phyloP scores from a whole-genome alignment of 2,329 filamentous ascomycete genomes.

The Alternaria sp. region DNA sequence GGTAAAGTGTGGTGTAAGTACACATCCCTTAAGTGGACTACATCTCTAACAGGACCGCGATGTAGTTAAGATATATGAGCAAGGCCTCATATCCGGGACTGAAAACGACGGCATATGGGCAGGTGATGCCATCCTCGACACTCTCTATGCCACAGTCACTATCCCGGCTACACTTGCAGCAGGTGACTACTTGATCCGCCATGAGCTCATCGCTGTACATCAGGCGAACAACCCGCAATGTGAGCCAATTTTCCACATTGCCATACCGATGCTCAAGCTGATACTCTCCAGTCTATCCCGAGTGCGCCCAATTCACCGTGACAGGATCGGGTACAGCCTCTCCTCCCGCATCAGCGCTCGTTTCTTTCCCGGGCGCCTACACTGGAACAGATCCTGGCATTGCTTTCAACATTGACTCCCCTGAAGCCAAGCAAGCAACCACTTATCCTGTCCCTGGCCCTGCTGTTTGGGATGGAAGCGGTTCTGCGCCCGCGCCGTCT shows the following conservation, averaged over 20 bases:
- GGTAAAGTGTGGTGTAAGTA: constrained; percentile 55
- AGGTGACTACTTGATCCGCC: constrained; percentile 64
- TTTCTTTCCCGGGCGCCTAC: constrained; percentile 52
- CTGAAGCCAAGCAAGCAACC: constrained; percentile 33
- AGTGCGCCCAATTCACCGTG: constrained; percentile 62
- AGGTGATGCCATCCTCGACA: constrained; percentile 55
- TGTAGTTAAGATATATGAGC: constrained; percentile 62
- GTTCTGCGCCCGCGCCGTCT: constrained; percentile 14
- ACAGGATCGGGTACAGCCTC: constrained; percentile 56
- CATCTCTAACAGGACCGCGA: constrained; percentile 24
- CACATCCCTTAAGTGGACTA: neutral
- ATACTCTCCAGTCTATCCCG: constrained; percentile 58
- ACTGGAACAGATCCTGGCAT: constrained; percentile 57
- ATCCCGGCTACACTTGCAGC: constrained; percentile 57
- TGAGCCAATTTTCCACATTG: constrained; percentile 1
- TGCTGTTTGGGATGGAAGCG: constrained; percentile 31
- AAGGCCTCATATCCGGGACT: constrained; percentile 56
- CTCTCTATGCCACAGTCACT: constrained; percentile 58
- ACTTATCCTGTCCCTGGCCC: constrained; percentile 37
- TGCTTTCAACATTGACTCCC: constrained; percentile 39
- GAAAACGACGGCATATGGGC: constrained; percentile 58
- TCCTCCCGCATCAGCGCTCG: constrained; percentile 50
- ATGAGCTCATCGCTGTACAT: constrained; percentile 64
- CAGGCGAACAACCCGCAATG: constrained; percentile 60
- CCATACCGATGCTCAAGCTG: constrained; percentile 14